Percentiles rank a stretch among this genome's conserved stretches.
Evolutionary conservation across 2,329 filamentous ascomycete species (phyloP).

Genomic region (Venturia oleaginea): DNA sequence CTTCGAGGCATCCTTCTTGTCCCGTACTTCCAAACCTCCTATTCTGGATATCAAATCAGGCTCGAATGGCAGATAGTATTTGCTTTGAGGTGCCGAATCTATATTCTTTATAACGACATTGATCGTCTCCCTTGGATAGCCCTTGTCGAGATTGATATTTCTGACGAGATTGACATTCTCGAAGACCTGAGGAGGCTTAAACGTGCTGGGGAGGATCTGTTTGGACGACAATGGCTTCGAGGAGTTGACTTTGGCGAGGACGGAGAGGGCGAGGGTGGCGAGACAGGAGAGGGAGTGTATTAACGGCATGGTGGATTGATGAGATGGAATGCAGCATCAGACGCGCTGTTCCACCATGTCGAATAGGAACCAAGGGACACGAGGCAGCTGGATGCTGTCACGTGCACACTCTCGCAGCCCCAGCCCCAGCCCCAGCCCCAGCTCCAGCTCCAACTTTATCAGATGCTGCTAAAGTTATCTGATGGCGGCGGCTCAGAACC

Average conservation of each 20-base stretch:
- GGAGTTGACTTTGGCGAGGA: constrained; percentile 49
- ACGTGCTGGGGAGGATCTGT: constrained; percentile 43
- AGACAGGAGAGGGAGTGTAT: constrained; percentile 26
- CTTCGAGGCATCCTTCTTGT: constrained; percentile 69
- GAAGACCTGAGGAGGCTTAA: constrained; percentile 83
- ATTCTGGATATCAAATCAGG: constrained; percentile 64
- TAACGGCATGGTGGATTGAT: constrained; percentile 15
- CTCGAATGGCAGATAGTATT: constrained; percentile 88
- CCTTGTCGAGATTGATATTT: constrained; percentile 86
- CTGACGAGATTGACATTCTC: constrained; percentile 89
- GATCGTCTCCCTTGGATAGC: constrained; percentile 78
- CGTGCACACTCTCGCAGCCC: background rate
- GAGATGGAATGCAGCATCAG: background rate
- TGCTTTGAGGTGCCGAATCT: constrained; percentile 65
- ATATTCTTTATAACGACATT: constrained; percentile 93
- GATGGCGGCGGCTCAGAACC: background rate
- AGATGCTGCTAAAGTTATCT: background rate
- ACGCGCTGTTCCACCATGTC: background rate
- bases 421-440: background rate
- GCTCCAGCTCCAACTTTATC: background rate
- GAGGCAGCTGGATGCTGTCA: background rate
- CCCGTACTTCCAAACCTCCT: constrained; percentile 82
- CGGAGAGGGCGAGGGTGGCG: constrained; percentile 50
- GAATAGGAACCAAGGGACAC: background rate
- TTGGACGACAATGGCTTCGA: constrained; percentile 47